These are phyloP conservation scores for Fusarium burgessii DNA, from an alignment of 2,329 filamentous ascomycete species.

Conservation along the genomic window DNA sequence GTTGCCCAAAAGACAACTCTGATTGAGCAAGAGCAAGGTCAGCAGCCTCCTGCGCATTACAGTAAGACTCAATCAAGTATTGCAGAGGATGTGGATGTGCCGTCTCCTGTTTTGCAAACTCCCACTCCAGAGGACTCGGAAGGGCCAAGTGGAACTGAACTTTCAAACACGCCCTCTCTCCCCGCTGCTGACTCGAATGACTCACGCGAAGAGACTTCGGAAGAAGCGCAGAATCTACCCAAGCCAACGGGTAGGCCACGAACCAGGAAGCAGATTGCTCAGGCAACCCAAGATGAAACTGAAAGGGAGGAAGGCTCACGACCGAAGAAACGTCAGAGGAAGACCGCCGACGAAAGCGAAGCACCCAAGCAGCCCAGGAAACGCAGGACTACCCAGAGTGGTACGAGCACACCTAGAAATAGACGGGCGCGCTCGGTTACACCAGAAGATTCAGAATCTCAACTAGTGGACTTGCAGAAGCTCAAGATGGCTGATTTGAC, in stretches of 20 bases:
- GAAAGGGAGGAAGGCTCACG: conserved; percentile 37
- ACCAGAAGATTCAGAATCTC: conserved; percentile 72
- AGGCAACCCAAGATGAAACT: conserved; percentile 24
- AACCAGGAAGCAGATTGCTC: conserved; percentile 30
- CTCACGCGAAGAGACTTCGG: conserved; percentile 8
- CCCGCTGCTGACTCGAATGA: conserved; percentile 21
- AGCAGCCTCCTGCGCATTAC: not conserved
- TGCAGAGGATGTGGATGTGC: not conserved
- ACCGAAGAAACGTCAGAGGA: conserved; percentile 51
- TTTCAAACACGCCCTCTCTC: conserved; percentile 26
- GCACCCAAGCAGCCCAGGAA: conserved; percentile 44
- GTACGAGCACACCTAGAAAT: conserved; percentile 43
- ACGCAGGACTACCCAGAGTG: conserved; percentile 46
- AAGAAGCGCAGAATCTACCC: conserved; percentile 12
- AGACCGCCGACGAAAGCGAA: conserved; percentile 42
- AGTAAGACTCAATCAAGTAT: not conserved
- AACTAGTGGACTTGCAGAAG: conserved; percentile 72
- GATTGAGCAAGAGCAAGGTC: conserved; percentile 18
- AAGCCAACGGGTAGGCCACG: conserved; percentile 34
- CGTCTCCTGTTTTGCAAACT: conserved; percentile 20
- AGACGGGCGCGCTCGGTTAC: conserved; percentile 63
- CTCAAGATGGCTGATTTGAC: conserved; percentile 81
- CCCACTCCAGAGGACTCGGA: conserved; percentile 32
- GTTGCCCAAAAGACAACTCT: conserved; percentile 8
- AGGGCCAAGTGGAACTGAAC: conserved; percentile 24